These are phyloP conservation scores for Elymus sibiricus DNA, from an alignment of 176 grass and related monocot genomes.

Conservation along the genomic window DNA sequence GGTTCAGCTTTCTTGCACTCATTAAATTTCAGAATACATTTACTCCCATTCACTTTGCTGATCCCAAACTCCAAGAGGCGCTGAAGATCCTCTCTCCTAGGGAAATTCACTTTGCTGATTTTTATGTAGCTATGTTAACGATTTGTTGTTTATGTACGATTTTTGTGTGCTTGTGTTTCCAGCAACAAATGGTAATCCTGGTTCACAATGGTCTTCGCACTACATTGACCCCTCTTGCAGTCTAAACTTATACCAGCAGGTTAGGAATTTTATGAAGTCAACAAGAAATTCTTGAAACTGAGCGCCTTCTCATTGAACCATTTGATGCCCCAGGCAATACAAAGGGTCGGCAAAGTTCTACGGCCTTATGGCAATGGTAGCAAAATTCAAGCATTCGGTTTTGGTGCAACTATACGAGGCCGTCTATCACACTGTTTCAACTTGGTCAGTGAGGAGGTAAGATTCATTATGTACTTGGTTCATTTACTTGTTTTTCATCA, in stretches of 20 bases:
- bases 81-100: no score
- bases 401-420: constrained; percentile 60
- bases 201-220: constrained; percentile 69
- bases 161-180: constrained; percentile 1
- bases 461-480: constrained; percentile 2
- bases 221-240: constrained; percentile 85
- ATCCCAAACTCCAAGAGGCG: no score
- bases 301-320: constrained; percentile 9
- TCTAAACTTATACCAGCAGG: constrained; percentile 93
- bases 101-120: no score
- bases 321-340: constrained; percentile 54
- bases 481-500: not conserved
- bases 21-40: no score
- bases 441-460: constrained; percentile 58
- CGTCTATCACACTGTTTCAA: constrained; percentile 80
- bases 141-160: not conserved
- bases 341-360: constrained; percentile 75
- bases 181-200: constrained; percentile 90
- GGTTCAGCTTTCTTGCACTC: no score
- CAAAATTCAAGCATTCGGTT: constrained; percentile 81
- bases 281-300: not conserved
- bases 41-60: no score
- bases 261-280: constrained; percentile 1
- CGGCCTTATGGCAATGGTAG: constrained; percentile 84
- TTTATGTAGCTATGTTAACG: not conserved